These are phyloP conservation scores for Beauveria sp. DNA, from an alignment of 2,329 filamentous ascomycete species.

Conservation along the genomic window DNA sequence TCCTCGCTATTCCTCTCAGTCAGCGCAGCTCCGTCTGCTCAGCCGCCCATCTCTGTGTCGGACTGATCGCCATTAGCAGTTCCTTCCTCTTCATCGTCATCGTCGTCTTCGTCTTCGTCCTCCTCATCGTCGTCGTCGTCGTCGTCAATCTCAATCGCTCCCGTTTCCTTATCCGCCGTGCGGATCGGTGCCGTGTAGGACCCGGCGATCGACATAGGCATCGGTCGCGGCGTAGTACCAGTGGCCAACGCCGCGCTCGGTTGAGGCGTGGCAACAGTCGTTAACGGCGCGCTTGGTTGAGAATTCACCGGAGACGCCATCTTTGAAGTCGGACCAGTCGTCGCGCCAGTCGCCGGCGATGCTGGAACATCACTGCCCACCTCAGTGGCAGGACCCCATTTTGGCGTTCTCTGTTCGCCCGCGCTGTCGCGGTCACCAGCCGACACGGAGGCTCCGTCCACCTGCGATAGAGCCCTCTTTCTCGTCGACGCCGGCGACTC, in stretches of 20 bases:
- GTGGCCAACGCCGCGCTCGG: too few relatives aligned
- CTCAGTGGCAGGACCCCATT: not conserved
- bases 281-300: too few relatives aligned
- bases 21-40: too few relatives aligned
- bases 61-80: not conserved
- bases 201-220: constrained; percentile 7
- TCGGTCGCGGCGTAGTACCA: not conserved
- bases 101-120: not conserved
- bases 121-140: not conserved
- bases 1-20: not conserved
- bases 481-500: not conserved
- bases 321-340: not conserved
- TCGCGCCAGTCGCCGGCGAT: not conserved
- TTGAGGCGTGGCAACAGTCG: too few relatives aligned
- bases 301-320: not conserved
- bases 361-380: not conserved
- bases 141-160: not conserved
- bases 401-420: not conserved
- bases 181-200: constrained; percentile 1
- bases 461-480: not conserved
- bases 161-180: not conserved
- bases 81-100: not conserved
- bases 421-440: not conserved
- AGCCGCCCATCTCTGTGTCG: too few relatives aligned
- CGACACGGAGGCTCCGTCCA: not conserved